phyloP scores from a whole-genome alignment of 2,329 filamentous ascomycete species.

The Ramichloridium luteum region DNA sequence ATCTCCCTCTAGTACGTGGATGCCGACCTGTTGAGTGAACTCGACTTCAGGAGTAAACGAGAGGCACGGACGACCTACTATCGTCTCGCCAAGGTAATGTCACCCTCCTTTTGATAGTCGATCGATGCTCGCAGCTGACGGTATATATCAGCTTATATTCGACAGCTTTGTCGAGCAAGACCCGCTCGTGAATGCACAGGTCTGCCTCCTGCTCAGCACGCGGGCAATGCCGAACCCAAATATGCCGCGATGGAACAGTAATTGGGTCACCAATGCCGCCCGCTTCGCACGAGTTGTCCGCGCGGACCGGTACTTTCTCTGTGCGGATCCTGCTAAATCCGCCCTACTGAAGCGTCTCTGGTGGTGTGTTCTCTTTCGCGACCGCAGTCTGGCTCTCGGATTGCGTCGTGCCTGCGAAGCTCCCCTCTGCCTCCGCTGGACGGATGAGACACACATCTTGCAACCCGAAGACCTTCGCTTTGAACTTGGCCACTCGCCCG shows the following conservation, averaged over 20 bases:
- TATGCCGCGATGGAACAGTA: slow-evolving; percentile 13
- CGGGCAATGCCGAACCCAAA: slow-evolving; percentile 14
- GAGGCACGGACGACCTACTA: slow-evolving; percentile 13
- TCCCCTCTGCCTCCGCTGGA: slow-evolving; percentile 10
- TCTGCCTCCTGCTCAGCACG: slow-evolving; percentile 12
- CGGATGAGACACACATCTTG: slow-evolving; percentile 11
- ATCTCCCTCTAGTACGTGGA: slow-evolving; percentile 9
- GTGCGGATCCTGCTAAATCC: slow-evolving; percentile 10
- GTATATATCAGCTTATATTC: slow-evolving; percentile 12
- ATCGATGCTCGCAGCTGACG: no score
- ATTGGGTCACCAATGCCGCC: slow-evolving; percentile 14
- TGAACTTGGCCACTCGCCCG: slow-evolving; percentile 12
- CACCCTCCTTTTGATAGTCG: no score
- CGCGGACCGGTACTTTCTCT: slow-evolving; percentile 11
- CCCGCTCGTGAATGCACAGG: slow-evolving; percentile 11
- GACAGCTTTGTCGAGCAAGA: slow-evolving; percentile 14
- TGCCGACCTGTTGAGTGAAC: slow-evolving; percentile 8
- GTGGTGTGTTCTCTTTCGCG: slow-evolving; percentile 14
- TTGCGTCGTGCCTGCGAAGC: slow-evolving; percentile 10
- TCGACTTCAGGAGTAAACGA: slow-evolving; percentile 14
- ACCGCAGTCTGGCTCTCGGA: slow-evolving; percentile 12
- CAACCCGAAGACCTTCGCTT: slow-evolving; percentile 11
- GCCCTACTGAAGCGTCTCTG: slow-evolving; percentile 13
- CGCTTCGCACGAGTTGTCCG: slow-evolving; percentile 13
- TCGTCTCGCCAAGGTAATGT: slow-evolving; percentile 11